Conservation (phyloP, 306 rosid species). For the Medicago truncatula region DNA sequence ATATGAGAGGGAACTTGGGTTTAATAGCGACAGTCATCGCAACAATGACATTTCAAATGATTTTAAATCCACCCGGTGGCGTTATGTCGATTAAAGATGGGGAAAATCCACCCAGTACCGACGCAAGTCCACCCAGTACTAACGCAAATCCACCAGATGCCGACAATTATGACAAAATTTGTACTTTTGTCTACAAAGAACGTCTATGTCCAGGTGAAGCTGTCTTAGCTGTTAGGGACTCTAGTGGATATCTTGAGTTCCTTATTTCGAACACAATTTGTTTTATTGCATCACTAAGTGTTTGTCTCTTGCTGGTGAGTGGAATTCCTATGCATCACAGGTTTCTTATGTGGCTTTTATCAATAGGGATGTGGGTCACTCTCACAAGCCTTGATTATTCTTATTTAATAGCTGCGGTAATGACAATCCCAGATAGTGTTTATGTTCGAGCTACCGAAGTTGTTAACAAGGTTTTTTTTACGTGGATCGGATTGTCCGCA, state of each 20-base stretch:
- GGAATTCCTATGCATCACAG: slow-evolving; percentile 12
- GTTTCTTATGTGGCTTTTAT: slow-evolving; percentile 9
- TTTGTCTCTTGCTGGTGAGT: background rate
- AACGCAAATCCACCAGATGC: background rate
- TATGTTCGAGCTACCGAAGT: background rate
- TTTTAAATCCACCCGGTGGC: slow-evolving; percentile 8
- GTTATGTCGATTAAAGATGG: background rate
- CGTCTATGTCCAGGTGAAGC: slow-evolving; percentile 1
- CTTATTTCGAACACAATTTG: background rate
- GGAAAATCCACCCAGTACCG: background rate
- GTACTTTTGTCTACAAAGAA: background rate
- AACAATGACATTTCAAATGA: slow-evolving; percentile 36
- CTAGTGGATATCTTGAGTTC: background rate
- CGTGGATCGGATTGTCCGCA: background rate
- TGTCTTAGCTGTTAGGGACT: background rate
- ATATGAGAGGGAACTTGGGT: slow-evolving; percentile 35
- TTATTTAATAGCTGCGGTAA: background rate
- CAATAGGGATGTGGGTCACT: background rate
- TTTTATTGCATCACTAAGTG: too few relatives aligned
- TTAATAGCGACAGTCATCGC: too few relatives aligned
- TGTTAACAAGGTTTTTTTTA: background rate
- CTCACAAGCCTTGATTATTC: background rate
- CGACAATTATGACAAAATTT: fast-evolving
- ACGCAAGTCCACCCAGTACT: background rate
- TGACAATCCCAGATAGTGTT: background rate